Base-by-base conservation (phyloP, 2,329 filamentous ascomycete genomes). In the Clonostachys rosea region DNA sequence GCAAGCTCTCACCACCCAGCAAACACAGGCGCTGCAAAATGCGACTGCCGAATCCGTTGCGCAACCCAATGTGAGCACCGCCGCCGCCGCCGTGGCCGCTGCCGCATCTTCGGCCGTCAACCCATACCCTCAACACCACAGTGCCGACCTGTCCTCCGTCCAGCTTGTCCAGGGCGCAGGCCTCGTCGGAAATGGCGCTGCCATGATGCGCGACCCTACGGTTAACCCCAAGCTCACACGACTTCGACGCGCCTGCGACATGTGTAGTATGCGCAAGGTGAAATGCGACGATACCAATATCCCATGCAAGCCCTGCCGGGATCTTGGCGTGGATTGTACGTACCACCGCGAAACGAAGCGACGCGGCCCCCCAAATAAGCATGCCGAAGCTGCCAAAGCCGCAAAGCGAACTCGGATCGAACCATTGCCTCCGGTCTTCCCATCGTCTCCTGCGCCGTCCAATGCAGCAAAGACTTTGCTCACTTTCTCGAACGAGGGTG, bases 191-290 rank as follows among this genome's bases (percentile, higher is more conserved):
- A 54, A 33, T 35, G 42, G 52, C 34, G 48, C 51, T 37, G 55
- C 53, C 44, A 48, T 56, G 24, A 58, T 63, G 53, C 64, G 68
- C 39, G 70, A 73, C 47, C 67, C 69, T 8, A 67, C 64, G 12
- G 60, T 71, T 46, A 73, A 73, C 47, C 69, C 69, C 14, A 81
- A 79, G 62, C 65, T 76, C 42, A 81, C 77, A 30, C 74, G 79
- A 7, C 68, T 83, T 34, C 70, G 79, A 49, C 74, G 79, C 44
- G 79, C 79, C 13, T 83, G 79, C 54, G 79, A 83, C 53, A 77
- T 83, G 70, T 83, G 79, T 59, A 81, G 78, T 49, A 74, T 78
- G 61, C 75, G 79, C 48, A 83, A 83, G 51, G 79, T 83, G 41
- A 83, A 83, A 64, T 82, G 78, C 60, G 77, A 81, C 57, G 77